Conservation (phyloP, 2,329 filamentous ascomycete species). For the Cladobotryum mycophilum region DNA sequence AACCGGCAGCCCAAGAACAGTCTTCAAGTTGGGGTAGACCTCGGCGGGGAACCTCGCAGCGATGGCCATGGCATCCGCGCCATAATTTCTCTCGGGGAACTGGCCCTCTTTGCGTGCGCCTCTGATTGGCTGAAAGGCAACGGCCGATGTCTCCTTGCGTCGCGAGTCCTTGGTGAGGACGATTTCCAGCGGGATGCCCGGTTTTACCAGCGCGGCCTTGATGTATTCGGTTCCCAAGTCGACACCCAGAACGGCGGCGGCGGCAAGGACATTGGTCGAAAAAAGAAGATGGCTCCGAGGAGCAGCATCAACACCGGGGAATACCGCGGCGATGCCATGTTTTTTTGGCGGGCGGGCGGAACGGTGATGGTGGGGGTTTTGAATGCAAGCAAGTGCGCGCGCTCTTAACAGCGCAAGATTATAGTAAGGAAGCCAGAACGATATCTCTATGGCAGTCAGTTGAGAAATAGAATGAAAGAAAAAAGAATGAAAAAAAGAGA, state of each 20-base stretch:
- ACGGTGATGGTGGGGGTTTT: constrained; percentile 12
- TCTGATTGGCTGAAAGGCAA: constrained; percentile 86
- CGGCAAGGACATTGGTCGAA: constrained; percentile 43
- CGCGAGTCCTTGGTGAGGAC: constrained; percentile 97
- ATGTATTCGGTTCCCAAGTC: constrained; percentile 96
- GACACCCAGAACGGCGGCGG: constrained; percentile 77
- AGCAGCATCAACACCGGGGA: constrained; percentile 34
- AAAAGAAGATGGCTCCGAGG: constrained; percentile 33
- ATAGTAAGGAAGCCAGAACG: constrained; percentile 2
- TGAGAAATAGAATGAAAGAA: constrained; percentile 1
- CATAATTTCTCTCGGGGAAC: constrained; percentile 87
- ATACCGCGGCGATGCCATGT: constrained; percentile 29
- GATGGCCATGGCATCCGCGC: constrained; percentile 78
- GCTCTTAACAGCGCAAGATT: constrained; percentile 12
- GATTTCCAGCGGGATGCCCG: constrained; percentile 93
- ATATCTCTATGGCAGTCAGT: neutral
- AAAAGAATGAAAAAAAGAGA: neutral
- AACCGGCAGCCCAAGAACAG: constrained; percentile 69
- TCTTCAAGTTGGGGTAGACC: constrained; percentile 87
- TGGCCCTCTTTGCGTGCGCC: constrained; percentile 50
- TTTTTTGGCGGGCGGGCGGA: constrained; percentile 15
- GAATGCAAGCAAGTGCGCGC: constrained; percentile 1
- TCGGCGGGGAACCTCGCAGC: constrained; percentile 84
- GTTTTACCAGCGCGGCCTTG: constrained; percentile 93
- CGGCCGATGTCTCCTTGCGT: constrained; percentile 85